Evolutionary conservation across 2,329 filamentous ascomycete genomes (phyloP), one percentile per base, ranked within the genome.

Genomic region (Fusarium pseudocircinatum): DNA sequence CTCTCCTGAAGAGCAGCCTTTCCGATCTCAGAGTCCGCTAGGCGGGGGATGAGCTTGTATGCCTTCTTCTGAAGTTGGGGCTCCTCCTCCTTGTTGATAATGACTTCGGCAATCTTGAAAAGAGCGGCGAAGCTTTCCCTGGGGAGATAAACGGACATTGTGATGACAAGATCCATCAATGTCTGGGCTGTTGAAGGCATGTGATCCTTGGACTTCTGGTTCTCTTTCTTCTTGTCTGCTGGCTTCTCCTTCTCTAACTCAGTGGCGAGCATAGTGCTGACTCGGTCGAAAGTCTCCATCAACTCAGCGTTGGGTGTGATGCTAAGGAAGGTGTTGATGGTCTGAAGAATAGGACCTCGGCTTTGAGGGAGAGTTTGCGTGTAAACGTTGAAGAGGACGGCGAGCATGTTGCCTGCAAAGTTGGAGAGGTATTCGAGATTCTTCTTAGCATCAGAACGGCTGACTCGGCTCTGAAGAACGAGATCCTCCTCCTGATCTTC

Each of bases 361-460:
- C 94, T 96, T 79, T 98, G 94, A 6, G 96, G 96, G 32, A 99
- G 87, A 2, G 96, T 99, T 82, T 98, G 94, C 73, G 94, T 97
- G 84, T 99, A 99, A 49, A 99, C 96, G 80, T 99, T 99, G 87
- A 99, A 98, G n/a, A 99, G 86, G 1, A 98, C 96, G 12, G 96
- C 95, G 46, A 99, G 89, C 83, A 99, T 89, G 78, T 98, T 98
- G 69, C 92, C 92, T 2, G 96, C 89, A 79, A 96, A 95, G 2
- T 86, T 85, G 22, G 94, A 91, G 18, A 99, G 86, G 80, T 97
- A 92, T n/a, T 90, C 85, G 43, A 98, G 84, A 79, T 98, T 98
- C 82, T 92, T 91, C 80, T 90, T 85, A 1, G 96, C 96, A 43
- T 91, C 87, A 8, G 86, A 88, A 80, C 93, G 95, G 8, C 93